These are phyloP conservation scores for Raddia guianensis DNA, from an alignment of 176 grass and related monocot species.

Conservation along the genomic window DNA sequence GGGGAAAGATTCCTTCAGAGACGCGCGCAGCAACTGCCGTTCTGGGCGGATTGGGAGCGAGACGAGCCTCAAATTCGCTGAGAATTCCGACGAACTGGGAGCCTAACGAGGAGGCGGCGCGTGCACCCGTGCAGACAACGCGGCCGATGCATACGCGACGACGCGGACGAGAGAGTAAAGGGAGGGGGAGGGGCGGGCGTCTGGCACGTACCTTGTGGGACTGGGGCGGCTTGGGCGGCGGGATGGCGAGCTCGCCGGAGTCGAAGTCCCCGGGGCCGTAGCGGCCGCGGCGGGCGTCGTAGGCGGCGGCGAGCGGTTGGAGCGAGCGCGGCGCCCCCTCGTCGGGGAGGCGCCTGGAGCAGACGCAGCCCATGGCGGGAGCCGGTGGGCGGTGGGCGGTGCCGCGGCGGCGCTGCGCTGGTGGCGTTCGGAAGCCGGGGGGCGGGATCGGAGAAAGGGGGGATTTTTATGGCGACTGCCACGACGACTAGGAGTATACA, in stretches of 20 bases:
- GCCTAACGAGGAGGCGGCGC: neutral
- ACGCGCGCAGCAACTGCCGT: neutral
- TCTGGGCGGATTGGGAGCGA: neutral
- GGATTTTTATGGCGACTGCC: too few species aligned
- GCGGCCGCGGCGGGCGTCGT: slow-evolving; percentile 36
- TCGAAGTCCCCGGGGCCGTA: slow-evolving; percentile 48
- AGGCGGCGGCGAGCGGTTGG: slow-evolving; percentile 31
- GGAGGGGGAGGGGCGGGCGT: neutral
- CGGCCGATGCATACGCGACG: neutral
- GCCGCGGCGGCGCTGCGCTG: neutral
- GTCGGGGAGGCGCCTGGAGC: slow-evolving; percentile 28
- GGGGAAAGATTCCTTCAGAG: neutral
- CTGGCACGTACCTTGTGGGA: slow-evolving; percentile 47
- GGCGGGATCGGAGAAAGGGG: neutral
- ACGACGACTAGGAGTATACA: too few species aligned
- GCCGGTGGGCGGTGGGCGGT: neutral
- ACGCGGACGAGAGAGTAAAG: neutral
- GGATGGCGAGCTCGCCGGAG: slow-evolving; percentile 68
- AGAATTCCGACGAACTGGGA: neutral
- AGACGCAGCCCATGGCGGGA: slow-evolving; percentile 70
- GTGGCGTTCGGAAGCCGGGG: neutral
- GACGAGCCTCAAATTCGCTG: neutral
- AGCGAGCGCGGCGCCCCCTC: neutral
- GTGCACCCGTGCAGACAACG: neutral
- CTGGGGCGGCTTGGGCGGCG: slow-evolving; percentile 48